These are phyloP conservation scores for Exophiala sp. DNA, from an alignment of 2,329 filamentous ascomycete genomes.

Conservation along the genomic window DNA sequence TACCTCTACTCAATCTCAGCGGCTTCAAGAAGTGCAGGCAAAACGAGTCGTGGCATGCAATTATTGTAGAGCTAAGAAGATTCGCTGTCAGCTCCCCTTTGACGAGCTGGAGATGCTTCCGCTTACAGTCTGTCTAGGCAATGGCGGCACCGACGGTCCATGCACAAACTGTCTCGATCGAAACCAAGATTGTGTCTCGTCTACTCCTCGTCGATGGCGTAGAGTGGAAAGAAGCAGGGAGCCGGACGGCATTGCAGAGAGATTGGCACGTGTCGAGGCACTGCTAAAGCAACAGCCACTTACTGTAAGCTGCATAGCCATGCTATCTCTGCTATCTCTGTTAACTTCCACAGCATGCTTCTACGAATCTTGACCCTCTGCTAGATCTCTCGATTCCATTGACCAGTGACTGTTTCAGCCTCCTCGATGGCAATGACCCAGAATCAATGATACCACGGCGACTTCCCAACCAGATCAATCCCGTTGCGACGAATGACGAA, in stretches of 20 bases:
- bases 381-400: no score
- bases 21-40: neutral
- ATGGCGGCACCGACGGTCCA: no score
- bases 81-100: no score
- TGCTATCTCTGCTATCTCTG: no score
- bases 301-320: neutral
- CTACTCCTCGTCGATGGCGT: no score
- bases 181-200: no score
- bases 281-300: neutral
- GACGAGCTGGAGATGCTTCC: no score
- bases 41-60: constrained; percentile 1
- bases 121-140: no score
- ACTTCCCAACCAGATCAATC: neutral
- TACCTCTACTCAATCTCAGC: neutral
- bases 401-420: neutral
- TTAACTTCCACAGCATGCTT: no score
- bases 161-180: no score
- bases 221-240: neutral
- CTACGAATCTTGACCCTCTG: no score
- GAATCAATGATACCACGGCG: neutral
- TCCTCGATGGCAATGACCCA: neutral
- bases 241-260: neutral
- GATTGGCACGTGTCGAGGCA: neutral
- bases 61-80: neutral
- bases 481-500: neutral